Evolutionary conservation across 257 asterid species (phyloP), one percentile per base, ranked within the genome.

Genomic region (Solanum etuberosum): DNA sequence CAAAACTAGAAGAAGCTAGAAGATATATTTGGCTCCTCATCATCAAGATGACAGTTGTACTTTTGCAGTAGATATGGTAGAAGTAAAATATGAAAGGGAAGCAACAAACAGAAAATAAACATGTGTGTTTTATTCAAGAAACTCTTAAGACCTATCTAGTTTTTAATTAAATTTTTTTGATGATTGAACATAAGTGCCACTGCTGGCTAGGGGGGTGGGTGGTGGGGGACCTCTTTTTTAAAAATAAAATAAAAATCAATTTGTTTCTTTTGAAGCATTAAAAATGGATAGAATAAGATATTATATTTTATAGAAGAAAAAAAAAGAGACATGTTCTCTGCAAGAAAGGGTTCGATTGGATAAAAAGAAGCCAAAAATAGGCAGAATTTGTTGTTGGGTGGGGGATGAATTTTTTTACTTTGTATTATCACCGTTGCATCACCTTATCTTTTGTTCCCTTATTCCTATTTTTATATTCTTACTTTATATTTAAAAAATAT

Each of bases 271-370:
- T 86, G 54, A 81, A 72, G 88, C 81, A 88, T 82, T 88, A 86
- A 81, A 27, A 88, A 25, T 80, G 63, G 76, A 71, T 70, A 40
- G 68, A 88, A 88, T 89, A 85, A 59, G 89, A 88, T 88, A 83
- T 16, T 80, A 77, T 42, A 67, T 76, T 84, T 84, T 89, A 90
- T 91, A 5, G 2, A 3, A 32, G 89, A 18, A 48, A 77, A 89
- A n/a, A 54, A 95, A 95, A 92, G 96, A 85, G 93, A 92, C 98
- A 93, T 91, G 95, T 92, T 93, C 97, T 95, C 98, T 94, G 98
- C 97, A 94, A 91, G 86, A 93, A 94, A 93, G 90, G 91, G 98
- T 93, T 93, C 97, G 93, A 90, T 89, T 84, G 94, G 98, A 94
- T 93, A 93, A 93, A 91, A 94, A 92, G 95, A 92, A 93, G 92